These are phyloP conservation scores for Dorcoceras hygrometricum DNA, from an alignment of 257 asterid genomes.

Conservation along the genomic window DNA sequence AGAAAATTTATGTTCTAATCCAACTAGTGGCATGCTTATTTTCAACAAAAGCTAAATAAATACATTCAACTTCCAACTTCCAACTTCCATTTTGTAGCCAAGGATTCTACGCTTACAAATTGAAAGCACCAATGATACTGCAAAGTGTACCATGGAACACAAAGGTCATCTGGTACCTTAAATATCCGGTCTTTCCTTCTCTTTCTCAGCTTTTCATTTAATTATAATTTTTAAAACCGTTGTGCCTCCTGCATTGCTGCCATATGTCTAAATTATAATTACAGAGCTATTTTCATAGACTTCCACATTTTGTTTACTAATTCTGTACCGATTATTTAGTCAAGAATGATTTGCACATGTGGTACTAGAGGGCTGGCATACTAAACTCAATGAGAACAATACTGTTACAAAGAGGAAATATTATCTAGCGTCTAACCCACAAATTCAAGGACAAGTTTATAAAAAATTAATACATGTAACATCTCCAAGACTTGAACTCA, in stretches of 20 bases:
- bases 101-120: not conserved
- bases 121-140: not conserved
- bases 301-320: not conserved
- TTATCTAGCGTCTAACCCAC: not conserved
- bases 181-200: no score
- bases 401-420: not conserved
- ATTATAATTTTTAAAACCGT: no score
- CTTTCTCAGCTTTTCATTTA: no score
- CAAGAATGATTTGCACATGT: not conserved
- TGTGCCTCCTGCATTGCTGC: not conserved
- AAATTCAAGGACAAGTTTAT: conserved; percentile 11
- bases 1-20: no score
- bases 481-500: conserved; percentile 5
- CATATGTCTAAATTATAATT: no score
- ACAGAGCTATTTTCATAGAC: not conserved
- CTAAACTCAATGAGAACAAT: not conserved
- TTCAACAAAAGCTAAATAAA: not conserved
- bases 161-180: not conserved
- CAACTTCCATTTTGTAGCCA: not conserved
- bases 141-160: not conserved
- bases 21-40: not conserved
- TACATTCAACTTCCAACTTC: not conserved
- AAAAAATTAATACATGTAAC: not conserved
- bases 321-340: not conserved
- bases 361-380: not conserved